A percentile compares a stretch with the other conserved stretches of the same genome.
phyloP scores from a whole-genome alignment of 2,329 filamentous ascomycete genomes.

The Lecanosticta acicola region DNA sequence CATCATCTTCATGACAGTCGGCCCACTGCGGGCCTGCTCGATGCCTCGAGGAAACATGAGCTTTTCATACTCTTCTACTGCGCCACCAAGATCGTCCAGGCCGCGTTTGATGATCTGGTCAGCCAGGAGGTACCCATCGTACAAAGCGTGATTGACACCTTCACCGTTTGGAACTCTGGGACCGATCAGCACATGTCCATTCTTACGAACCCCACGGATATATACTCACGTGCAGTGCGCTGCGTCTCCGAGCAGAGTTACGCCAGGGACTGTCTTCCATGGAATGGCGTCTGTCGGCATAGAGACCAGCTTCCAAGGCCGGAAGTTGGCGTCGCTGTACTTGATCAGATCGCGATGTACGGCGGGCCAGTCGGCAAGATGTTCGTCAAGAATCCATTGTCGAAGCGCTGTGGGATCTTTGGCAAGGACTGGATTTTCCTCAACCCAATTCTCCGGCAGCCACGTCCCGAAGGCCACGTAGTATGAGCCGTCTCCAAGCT shows the following conservation, averaged over 20 bases:
- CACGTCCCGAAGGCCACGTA: conserved; percentile 16
- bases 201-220: neutral
- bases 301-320: conserved; percentile 45
- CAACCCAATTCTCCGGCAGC: conserved; percentile 18
- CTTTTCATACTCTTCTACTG: conserved; percentile 29
- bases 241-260: conserved; percentile 55
- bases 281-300: conserved; percentile 44
- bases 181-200: neutral
- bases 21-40: conserved; percentile 6
- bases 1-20: neutral
- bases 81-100: conserved; percentile 21
- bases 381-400: conserved; percentile 36
- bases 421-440: conserved; percentile 10
- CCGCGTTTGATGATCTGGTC: conserved; percentile 36
- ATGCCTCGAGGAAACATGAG: conserved; percentile 29
- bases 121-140: conserved; percentile 50
- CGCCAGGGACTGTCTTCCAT: conserved; percentile 46
- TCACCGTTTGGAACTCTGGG: conserved; percentile 45
- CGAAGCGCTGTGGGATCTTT: conserved; percentile 35
- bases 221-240: conserved; percentile 50
- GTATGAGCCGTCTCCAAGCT: conserved; percentile 22
- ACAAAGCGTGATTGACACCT: conserved; percentile 54
- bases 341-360: conserved; percentile 41
- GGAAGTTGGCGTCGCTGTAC: conserved; percentile 37
- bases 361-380: conserved; percentile 41